phyloP scores from a whole-genome alignment of 2,329 filamentous ascomycete species.

The Pseudogymnoascus destructans region DNA sequence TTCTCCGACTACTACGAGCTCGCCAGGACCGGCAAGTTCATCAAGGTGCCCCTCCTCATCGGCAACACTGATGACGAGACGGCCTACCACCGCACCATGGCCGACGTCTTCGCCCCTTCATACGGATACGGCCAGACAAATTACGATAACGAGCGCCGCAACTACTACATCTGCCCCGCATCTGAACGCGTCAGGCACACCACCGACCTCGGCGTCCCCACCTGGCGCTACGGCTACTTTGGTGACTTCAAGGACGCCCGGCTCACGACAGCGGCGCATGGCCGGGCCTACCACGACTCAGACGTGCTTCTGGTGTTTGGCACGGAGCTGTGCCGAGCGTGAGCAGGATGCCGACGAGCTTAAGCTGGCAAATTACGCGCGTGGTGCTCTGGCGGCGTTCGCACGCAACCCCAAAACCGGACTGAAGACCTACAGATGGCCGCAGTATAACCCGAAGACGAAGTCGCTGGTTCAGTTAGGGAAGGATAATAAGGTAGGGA shows the following conservation, averaged over 20 bases:
- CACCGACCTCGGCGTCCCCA: slow-evolving; percentile 22
- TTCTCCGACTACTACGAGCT: slow-evolving; percentile 10
- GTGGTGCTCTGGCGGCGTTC: slow-evolving; percentile 30
- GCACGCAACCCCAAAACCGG: slow-evolving; percentile 28
- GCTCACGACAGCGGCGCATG: slow-evolving; percentile 21
- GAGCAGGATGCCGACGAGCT: slow-evolving; percentile 22
- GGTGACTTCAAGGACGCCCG: slow-evolving; percentile 27
- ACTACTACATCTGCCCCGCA: slow-evolving; percentile 27
- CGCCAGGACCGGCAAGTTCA: slow-evolving; percentile 7
- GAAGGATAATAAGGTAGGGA: slow-evolving; percentile 22
- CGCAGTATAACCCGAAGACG: slow-evolving; percentile 17
- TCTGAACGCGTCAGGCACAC: slow-evolving; percentile 21
- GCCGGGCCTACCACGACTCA: slow-evolving; percentile 26
- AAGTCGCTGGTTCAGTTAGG: slow-evolving; percentile 22
- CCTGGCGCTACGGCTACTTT: slow-evolving; percentile 30
- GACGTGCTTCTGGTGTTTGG: slow-evolving; percentile 28
- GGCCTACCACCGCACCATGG: background rate
- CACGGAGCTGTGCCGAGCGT: slow-evolving; percentile 16
- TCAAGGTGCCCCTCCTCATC: slow-evolving; percentile 12
- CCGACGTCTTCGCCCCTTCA: background rate
- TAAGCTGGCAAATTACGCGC: slow-evolving; percentile 26
- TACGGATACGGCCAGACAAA: background rate
- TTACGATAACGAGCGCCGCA: slow-evolving; percentile 1
- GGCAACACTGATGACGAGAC: slow-evolving; percentile 12
- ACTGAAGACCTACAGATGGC: slow-evolving; percentile 25